These are phyloP conservation scores for Metschnikowia drakensbergensis DNA, from an alignment of 805 yeast genomes.

Conservation along the genomic window DNA sequence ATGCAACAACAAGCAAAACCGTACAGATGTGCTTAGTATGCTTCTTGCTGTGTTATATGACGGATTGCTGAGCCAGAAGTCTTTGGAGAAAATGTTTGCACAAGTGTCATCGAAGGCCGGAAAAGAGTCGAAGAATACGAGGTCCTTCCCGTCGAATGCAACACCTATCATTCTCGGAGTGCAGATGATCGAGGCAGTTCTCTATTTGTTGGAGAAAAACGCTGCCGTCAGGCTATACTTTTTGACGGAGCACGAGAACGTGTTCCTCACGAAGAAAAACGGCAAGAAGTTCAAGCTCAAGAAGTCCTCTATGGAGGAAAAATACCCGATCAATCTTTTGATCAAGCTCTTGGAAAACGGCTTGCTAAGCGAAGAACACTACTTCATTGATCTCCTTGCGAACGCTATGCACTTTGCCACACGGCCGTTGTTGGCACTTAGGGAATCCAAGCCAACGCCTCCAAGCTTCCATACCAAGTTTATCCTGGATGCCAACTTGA, in stretches of 20 bases:
- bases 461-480: constrained; percentile 38
- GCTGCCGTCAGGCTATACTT: constrained; percentile 68
- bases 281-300: constrained; percentile 32
- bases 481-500: constrained; percentile 60
- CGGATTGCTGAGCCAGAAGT: constrained; percentile 57
- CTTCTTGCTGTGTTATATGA: constrained; percentile 69
- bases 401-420: constrained; percentile 74
- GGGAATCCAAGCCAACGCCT: constrained; percentile 24
- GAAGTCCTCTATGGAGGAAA: constrained; percentile 34
- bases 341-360: constrained; percentile 59
- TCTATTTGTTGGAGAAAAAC: constrained; percentile 63
- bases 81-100: constrained; percentile 59
- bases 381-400: constrained; percentile 72
- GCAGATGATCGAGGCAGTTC: constrained; percentile 73
- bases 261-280: constrained; percentile 33
- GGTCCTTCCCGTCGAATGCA: constrained; percentile 49
- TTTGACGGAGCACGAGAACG: constrained; percentile 65
- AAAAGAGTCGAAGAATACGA: constrained; percentile 4
- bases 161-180: constrained; percentile 70
- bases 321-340: constrained; percentile 71
- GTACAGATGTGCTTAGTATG: constrained; percentile 69
- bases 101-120: constrained; percentile 51
- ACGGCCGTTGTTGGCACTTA: constrained; percentile 57
- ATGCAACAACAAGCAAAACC: constrained; percentile 72
- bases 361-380: constrained; percentile 66